Evolutionary conservation across 1,284 basidiomycete species (phyloP), one percentile per base, ranked within the genome.

Genomic region (Moesziomyces sp.): DNA sequence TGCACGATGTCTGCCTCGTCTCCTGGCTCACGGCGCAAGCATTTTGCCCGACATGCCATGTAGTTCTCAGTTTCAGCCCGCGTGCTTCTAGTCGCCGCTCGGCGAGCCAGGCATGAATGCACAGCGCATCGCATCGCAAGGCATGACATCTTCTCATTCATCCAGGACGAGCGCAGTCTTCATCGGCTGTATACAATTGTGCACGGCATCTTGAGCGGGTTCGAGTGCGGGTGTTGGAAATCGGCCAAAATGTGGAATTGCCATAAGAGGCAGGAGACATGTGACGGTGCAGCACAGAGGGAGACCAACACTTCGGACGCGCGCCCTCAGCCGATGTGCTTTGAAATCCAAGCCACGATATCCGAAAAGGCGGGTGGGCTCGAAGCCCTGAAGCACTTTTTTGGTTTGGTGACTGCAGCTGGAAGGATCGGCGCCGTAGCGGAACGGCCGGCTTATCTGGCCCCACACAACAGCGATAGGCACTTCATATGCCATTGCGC

Each of bases 31-130:
- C 71, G 5, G 64, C 66, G 2, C 74, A 78, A 47, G 74, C 76
- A 1, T 78, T 78, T 30, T 78, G 76, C 54, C 76, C 76, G 1
- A 73, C 74, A 6, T 76, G 74, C 46, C 74, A 76, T 50, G 64
- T 67, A 30, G 72, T 74, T 7, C 62, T 74, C 16, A 69, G 66
- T 38, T 65, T 74, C 52, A 74, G 60, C 34, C 71, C 71, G 13
- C 50, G 70, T 21, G 40, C 19, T 21, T 40, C 38, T 16, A 40
- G 16, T 16, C 38, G 38, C 16, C 38, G 38, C 38, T 18, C 38
- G 38, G 18, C 38, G 18, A 18, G 16, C 5, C 38, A 40, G 16
- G 18, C 38, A 16, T 40, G 38, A 40, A 18, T 1, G 38, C 14
- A 14, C 38, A n/a, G 5, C 0, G 38, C 38, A 13, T 34, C 30